These are phyloP conservation scores for Puccinia coronata DNA, from an alignment of 1,284 basidiomycete genomes.

Conservation along the genomic window DNA sequence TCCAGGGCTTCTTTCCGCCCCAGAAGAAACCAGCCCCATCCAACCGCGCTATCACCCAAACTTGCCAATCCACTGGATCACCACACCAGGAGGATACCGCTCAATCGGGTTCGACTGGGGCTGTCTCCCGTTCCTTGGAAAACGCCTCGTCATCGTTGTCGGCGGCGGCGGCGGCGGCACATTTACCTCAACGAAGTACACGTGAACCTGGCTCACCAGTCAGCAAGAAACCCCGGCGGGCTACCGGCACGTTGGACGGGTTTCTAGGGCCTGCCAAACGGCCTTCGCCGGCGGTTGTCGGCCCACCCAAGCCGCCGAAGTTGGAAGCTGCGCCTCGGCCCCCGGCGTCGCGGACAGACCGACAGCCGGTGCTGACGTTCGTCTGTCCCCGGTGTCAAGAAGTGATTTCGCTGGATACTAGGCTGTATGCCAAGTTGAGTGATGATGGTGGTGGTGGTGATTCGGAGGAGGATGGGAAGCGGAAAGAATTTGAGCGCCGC, in stretches of 20 bases:
- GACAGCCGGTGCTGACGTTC: background rate
- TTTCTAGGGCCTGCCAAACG: background rate
- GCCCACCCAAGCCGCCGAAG: background rate
- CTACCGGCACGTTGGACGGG: background rate
- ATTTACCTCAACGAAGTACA: too few relatives aligned
- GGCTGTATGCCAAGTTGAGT: background rate
- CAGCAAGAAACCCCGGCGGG: background rate
- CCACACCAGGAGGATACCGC: background rate
- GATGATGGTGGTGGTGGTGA: background rate
- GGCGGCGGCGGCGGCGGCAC: too few relatives aligned
- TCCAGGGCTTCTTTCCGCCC: conserved; percentile 29
- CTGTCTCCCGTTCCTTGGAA: background rate
- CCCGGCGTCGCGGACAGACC: too few relatives aligned
- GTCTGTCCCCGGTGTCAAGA: conserved; percentile 24
- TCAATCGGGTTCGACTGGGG: background rate
- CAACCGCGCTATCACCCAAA: background rate
- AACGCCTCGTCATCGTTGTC: too few relatives aligned
- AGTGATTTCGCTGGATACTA: background rate
- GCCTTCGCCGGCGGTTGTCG: too few relatives aligned
- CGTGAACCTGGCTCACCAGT: background rate
- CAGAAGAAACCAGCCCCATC: background rate
- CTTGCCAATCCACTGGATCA: background rate
- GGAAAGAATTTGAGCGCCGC: background rate
- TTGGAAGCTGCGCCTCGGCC: too few relatives aligned
- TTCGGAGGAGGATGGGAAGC: background rate